Evolutionary conservation across 2,329 filamentous ascomycete species (phyloP), one percentile per base, ranked within the genome.

Genomic region (Apiospora marii): DNA sequence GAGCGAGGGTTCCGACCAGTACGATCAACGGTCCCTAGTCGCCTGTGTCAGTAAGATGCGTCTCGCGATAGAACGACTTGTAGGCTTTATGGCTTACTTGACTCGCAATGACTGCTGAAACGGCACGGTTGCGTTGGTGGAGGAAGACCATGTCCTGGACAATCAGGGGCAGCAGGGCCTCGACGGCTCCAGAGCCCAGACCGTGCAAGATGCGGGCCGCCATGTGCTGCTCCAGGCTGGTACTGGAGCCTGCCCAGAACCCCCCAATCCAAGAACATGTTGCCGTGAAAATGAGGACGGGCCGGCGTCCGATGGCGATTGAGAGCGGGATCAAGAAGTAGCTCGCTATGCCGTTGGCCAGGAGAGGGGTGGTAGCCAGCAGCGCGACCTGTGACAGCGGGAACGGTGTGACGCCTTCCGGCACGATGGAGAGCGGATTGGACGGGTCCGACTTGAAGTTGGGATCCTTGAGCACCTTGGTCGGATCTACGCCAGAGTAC

Each of bases 281-380:
- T 2, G 79, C 79, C 0, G 80, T 78, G 19, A 82, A 70, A 8
- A 84, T 75, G 22, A 84, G 74, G 5, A 83, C 79, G 0, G 82
- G 82, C 2, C 82, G 78, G 16, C 82, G 80, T 7, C 82, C 82
- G 41, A 83, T 75, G 61, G 78, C 81, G 19, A 80, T 80, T 1
- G 81, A 82, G n/a, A 84, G 75, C 12, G 82, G 82, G 1, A 83
- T 78, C n/a, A 83, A 79, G n/a, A 83, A 69, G 73, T 81, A 82
- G 41, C 78, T 80, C 4, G 81, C 79, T 16, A 80, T 75, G 22
- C 82, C 82, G 69, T 82, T 82, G 70, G 80, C 79, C 27, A 84
- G 72, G 24, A 83, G 74, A 30, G 82, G 82, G 5, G 82, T 74
- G 1, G 81, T 82, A 0, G 80, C 78, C 14, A 84, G 75, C 72